Base-by-base conservation (phyloP, 495 filamentous ascomycete species). In the Penicillium daleae region DNA sequence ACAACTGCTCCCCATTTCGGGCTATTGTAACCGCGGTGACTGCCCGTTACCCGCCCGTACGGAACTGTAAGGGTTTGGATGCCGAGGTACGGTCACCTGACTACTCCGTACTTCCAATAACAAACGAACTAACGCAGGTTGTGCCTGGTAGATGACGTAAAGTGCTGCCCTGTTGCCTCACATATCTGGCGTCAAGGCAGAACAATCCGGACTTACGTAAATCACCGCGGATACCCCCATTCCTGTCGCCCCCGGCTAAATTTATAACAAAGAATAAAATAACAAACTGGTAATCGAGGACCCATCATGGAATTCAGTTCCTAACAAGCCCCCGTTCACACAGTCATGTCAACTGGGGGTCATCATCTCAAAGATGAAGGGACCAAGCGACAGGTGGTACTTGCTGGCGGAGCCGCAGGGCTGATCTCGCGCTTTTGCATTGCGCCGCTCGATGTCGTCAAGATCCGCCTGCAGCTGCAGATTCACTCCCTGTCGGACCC, bases 401-500 rank as follows among this genome's bases (percentile, higher is more conserved):
- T 88, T 60, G 94, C 95, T 44, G 95, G 95, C 64, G 92, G 89
- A 17, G 88, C 89, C 58, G 92, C 96, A 53, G 95, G 95, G 15
- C 84, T 99, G 59, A 85, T 98, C 57, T 95, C 95, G 56, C 88
- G 95, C 87, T 97, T 97, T 81, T 87, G 92, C 68, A 88, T 96
- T 74, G 93, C 93, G 54, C 93, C 93, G 58, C 89, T 97, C 57
- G 93, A 97, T 75, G 93, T 97, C 61, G 87, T 96, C 78, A 97
- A 97, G 81, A 97, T 97, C 77, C 89, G 93, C n/a, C 87, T 97
- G 50, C 93, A 97, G 71, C 84, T 97, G 39, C 92, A 96, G 77
- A 87, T 87, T 51, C 89, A 92, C 77, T 92, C 92, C 19, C 85
- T 90, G 60, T 86, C 86, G 57, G 88, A 91, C 66, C 88, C 90